Conservation (phyloP, 2,329 filamentous ascomycete species). For the Diaporthe destruens region DNA sequence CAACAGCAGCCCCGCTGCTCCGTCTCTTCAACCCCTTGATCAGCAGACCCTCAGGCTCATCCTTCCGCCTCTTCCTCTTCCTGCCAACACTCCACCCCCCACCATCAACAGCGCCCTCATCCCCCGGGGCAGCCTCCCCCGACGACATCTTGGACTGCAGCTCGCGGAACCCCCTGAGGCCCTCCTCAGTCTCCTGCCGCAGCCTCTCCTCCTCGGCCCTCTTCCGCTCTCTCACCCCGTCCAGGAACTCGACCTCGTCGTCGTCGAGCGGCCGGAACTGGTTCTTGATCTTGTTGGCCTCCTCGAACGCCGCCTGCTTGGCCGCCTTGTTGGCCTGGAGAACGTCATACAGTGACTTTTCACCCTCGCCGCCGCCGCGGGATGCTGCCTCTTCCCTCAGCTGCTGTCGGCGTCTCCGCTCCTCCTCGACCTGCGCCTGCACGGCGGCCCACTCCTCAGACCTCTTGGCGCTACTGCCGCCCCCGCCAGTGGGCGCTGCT, state of each 20-base stretch:
- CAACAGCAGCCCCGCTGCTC: constrained; percentile 16
- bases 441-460: constrained; percentile 72
- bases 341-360: constrained; percentile 78
- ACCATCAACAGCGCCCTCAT: constrained; percentile 1
- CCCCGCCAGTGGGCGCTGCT: neutral
- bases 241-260: constrained; percentile 82
- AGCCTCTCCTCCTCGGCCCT: constrained; percentile 67
- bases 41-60: constrained; percentile 26
- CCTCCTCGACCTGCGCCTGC: constrained; percentile 73
- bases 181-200: constrained; percentile 67
- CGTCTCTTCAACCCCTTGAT: constrained; percentile 44
- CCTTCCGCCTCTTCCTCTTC: constrained; percentile 41
- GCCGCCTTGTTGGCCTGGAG: constrained; percentile 88
- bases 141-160: constrained; percentile 54
- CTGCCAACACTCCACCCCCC: constrained; percentile 29
- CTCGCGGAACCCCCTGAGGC: constrained; percentile 67
- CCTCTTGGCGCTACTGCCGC: constrained; percentile 46
- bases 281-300: constrained; percentile 77
- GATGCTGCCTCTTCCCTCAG: constrained; percentile 42
- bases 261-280: constrained; percentile 84
- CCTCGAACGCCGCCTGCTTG: constrained; percentile 86
- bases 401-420: constrained; percentile 67
- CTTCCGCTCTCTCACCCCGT: constrained; percentile 65
- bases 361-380: constrained; percentile 51
- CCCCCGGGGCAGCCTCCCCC: constrained; percentile 40